These are phyloP conservation scores for Polygonum maritimum DNA, from an alignment of 148 eudicot genomes.

Conservation along the genomic window DNA sequence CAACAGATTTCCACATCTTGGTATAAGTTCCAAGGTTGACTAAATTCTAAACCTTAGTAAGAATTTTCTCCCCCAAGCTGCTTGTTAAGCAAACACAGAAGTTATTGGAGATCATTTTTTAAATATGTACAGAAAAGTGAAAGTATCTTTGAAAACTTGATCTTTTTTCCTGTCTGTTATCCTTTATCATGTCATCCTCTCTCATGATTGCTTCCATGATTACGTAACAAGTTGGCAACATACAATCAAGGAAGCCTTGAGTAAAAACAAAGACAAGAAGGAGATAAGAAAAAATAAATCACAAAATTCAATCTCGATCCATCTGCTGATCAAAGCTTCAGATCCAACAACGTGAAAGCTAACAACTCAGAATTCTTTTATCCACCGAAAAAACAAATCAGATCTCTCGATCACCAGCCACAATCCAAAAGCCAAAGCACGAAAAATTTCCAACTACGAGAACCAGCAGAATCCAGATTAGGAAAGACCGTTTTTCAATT, in stretches of 20 bases:
- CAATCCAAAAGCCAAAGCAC: neutral
- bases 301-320: neutral
- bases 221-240: constrained; percentile 1
- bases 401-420: constrained; percentile 28
- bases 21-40: neutral
- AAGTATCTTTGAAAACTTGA: neutral
- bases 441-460: constrained; percentile 6
- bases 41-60: neutral
- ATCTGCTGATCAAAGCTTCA: constrained; percentile 8
- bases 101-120: neutral
- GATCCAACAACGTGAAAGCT: constrained; percentile 14
- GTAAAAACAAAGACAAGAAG: neutral
- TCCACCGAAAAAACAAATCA: constrained; percentile 17
- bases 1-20: neutral
- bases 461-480: constrained; percentile 15
- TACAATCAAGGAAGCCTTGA: neutral
- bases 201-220: neutral
- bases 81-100: neutral
- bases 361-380: constrained; percentile 5
- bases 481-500: neutral
- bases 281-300: neutral
- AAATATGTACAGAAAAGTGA: neutral
- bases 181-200: neutral
- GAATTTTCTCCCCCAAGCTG: neutral
- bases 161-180: neutral